Evolutionary conservation across 805 yeast species (phyloP).

Genomic region (Teunomyces cretensis): DNA sequence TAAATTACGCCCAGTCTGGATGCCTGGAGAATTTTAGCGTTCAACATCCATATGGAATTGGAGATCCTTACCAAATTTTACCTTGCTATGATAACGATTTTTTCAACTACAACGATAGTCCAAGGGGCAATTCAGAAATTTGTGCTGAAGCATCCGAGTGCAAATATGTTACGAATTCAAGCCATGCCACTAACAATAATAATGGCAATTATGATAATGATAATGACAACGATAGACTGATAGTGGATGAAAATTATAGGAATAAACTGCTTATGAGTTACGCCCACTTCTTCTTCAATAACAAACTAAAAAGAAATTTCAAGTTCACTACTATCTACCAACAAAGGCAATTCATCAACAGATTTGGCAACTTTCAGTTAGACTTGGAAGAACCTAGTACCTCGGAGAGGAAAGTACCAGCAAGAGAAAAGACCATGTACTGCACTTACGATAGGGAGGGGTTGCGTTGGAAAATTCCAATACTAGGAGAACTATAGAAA

Average conservation of each 20-base stretch:
- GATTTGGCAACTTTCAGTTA: constrained; percentile 39
- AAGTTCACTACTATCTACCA: constrained; percentile 43
- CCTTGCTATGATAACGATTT: constrained; percentile 18
- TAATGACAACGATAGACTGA: too few species aligned
- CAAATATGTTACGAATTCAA: too few species aligned
- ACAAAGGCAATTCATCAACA: constrained; percentile 40
- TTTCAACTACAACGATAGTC: background rate
- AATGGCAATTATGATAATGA: background rate
- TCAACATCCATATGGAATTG: constrained; percentile 13
- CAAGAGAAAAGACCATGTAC: constrained; percentile 4
- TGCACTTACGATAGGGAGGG: constrained; percentile 39
- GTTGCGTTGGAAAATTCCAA: constrained; percentile 44
- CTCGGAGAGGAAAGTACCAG: constrained; percentile 4
- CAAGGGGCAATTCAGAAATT: background rate
- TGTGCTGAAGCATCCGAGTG: too few species aligned
- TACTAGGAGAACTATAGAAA: constrained; percentile 31
- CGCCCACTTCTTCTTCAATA: constrained; percentile 35
- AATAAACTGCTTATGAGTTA: constrained; percentile 25
- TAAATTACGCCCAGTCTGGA: constrained; percentile 37
- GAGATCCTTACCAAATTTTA: constrained; percentile 13
- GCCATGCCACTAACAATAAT: background rate
- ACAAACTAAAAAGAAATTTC: constrained; percentile 30
- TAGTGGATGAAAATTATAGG: background rate
- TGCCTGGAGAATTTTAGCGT: constrained; percentile 9
- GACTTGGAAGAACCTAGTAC: background rate